Base-by-base conservation (phyloP, 768 basidiomycete species). In the Russula sp. region DNA sequence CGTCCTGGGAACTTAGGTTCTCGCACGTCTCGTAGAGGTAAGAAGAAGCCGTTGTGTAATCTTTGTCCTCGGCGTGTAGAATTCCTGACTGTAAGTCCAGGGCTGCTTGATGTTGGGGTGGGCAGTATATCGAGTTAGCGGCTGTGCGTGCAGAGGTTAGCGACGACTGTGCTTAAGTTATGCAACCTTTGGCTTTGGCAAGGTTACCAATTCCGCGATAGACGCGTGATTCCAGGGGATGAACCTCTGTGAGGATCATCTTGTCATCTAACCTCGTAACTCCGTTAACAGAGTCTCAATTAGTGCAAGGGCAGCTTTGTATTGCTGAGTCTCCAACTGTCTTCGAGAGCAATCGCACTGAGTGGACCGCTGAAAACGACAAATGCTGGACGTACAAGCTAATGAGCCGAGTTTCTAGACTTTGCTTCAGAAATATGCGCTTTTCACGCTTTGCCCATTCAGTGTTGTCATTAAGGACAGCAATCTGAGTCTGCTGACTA, bases 191-290 rank as follows among this genome's bases (percentile, higher is more conserved):
- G 14, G 95, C 83, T 73, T 97, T 94, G 6, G 92, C 79, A 54
- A 94, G 76, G 75, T 98, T 98, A 22, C 87, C 87, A 60, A 93
- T 84, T 1, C 91, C 93, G 63, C 94, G 85, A 71, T 95, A 92
- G 1, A 95, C 92, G 49, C 93, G 78, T 61, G 91, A 91, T 75
- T 99, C 96, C 44, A 98, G 82, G 9, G 98, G 81, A 70, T 96
- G 94, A 0, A 98, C 94, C 72, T 98, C 96, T 3, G 96, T 98
- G 35, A 99, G 80, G 65, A 98, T 91, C 84, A 96, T 89, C 79
- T 98, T 98, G 77, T 99, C 96, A 73, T 99, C 96, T 32, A 99
- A 78, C 31, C 87, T 84, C 75, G 0, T n/a, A n/a, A n/a, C n/a
- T n/a, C n/a, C n/a, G n/a, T n/a, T n/a, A n/a, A n/a, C n/a, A n/a